phyloP scores from a whole-genome alignment of 805 yeast species.

The Hermanozyma aechmeae region DNA sequence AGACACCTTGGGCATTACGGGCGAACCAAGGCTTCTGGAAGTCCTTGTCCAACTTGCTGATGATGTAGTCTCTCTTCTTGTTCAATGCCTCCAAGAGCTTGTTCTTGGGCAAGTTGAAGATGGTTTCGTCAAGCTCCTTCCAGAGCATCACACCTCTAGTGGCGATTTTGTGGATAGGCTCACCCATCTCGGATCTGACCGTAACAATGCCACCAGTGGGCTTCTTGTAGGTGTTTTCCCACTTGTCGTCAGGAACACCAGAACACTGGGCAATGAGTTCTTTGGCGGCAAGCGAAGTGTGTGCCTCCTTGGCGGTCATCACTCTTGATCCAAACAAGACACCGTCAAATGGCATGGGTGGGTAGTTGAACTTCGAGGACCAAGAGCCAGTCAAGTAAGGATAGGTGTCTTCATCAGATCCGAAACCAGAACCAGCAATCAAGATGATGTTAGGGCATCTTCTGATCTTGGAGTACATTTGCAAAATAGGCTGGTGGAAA shows the following conservation, averaged over 20 bases:
- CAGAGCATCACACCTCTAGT: conserved; percentile 96
- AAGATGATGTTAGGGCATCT: conserved; percentile 81
- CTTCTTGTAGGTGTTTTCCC: conserved; percentile 92
- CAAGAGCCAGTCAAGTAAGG: conserved; percentile 97
- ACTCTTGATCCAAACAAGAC: conserved; percentile 92
- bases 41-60: conserved; percentile 80
- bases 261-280: conserved; percentile 80
- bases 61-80: conserved; percentile 80
- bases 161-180: conserved; percentile 97
- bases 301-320: conserved; percentile 95
- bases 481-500: conserved; percentile 95
- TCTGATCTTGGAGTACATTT: conserved; percentile 92
- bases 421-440: conserved; percentile 98
- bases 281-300: conserved; percentile 90
- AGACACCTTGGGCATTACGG: conserved; percentile 62
- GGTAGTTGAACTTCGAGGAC: conserved; percentile 81
- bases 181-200: conserved; percentile 98
- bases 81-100: conserved; percentile 73
- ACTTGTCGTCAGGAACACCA: conserved; percentile 80
- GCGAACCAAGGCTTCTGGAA: conserved; percentile 99
- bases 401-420: conserved; percentile 92
- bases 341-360: conserved; percentile 99
- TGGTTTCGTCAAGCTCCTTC: conserved; percentile 94
- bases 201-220: conserved; percentile 97
- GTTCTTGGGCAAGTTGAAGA: conserved; percentile 84